These are phyloP conservation scores for Neurospora sp. DNA, from an alignment of 495 filamentous ascomycete species.

Conservation along the genomic window DNA sequence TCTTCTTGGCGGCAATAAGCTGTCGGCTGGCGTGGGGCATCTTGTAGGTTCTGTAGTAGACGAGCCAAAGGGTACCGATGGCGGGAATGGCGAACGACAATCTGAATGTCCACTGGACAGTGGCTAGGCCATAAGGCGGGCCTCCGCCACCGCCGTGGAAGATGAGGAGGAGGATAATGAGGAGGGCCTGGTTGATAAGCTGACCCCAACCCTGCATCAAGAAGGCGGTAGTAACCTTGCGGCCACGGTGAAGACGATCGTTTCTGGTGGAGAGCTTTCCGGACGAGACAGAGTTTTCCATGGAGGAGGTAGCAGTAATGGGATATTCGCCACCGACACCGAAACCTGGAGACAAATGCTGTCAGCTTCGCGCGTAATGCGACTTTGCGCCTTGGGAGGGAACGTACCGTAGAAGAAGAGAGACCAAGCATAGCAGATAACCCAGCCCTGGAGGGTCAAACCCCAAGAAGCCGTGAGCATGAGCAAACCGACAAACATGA, in stretches of 20 bases:
- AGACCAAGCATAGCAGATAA: slow-evolving; percentile 85
- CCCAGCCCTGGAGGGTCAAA: slow-evolving; percentile 71
- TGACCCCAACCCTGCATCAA: slow-evolving; percentile 97
- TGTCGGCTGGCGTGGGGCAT: slow-evolving; percentile 68
- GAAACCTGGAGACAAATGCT: slow-evolving; percentile 34
- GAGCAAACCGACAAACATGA: slow-evolving; percentile 82
- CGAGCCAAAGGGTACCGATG: slow-evolving; percentile 80
- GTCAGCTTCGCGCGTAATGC: background rate
- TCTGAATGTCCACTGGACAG: slow-evolving; percentile 77
- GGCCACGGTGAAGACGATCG: slow-evolving; percentile 84
- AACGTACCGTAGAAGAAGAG: slow-evolving; percentile 72
- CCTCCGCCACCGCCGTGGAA: slow-evolving; percentile 67
- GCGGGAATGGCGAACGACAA: slow-evolving; percentile 78
- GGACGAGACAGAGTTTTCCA: slow-evolving; percentile 80
- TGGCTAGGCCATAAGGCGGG: slow-evolving; percentile 58
- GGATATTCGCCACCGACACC: slow-evolving; percentile 93
- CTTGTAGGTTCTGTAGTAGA: slow-evolving; percentile 83
- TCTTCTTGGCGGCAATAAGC: slow-evolving; percentile 67
- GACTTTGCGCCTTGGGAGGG: background rate
- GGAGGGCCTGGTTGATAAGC: slow-evolving; percentile 75
- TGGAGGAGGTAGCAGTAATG: slow-evolving; percentile 89
- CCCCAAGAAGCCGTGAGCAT: slow-evolving; percentile 88
- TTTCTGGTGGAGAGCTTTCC: slow-evolving; percentile 80
- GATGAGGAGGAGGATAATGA: slow-evolving; percentile 71
- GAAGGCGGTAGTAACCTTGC: slow-evolving; percentile 86